Evolutionary conservation across 2,329 filamentous ascomycete species (phyloP).

Genomic region (Aureobasidium sp.): DNA sequence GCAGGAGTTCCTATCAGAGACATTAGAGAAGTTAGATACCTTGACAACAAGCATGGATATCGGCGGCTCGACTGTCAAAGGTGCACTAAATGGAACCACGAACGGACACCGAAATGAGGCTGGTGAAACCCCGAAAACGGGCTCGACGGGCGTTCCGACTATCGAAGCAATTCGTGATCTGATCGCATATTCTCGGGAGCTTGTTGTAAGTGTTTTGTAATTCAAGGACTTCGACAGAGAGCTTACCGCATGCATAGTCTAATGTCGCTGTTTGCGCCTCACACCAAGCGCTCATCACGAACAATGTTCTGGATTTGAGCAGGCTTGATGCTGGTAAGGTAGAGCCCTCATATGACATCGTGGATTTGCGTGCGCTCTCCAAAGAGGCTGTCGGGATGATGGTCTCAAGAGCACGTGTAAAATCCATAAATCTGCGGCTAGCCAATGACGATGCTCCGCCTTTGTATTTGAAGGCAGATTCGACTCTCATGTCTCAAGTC

Average conservation of each 20-base stretch:
- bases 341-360: constrained; percentile 9
- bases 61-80: not conserved
- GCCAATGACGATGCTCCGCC: not conserved
- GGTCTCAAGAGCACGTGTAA: constrained; percentile 8
- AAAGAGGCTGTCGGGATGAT: constrained; percentile 10
- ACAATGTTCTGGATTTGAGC: constrained; percentile 12
- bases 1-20: constrained; percentile 6
- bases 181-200: constrained; percentile 4
- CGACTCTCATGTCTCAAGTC: constrained; percentile 12
- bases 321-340: constrained; percentile 13
- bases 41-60: not conserved
- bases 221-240: not conserved
- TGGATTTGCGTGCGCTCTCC: constrained; percentile 8
- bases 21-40: constrained; percentile 5
- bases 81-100: not conserved
- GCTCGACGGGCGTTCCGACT: not conserved
- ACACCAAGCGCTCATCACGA: constrained; percentile 12
- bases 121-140: too few species aligned
- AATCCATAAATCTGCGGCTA: constrained; percentile 8
- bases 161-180: not conserved
- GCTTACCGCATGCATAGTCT: not conserved
- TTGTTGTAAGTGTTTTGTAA: not conserved
- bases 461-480: constrained; percentile 12
- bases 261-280: constrained; percentile 10
- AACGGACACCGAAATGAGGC: not conserved